Conservation (phyloP, 2,329 filamentous ascomycete genomes). For the Fusarium torreyae region DNA sequence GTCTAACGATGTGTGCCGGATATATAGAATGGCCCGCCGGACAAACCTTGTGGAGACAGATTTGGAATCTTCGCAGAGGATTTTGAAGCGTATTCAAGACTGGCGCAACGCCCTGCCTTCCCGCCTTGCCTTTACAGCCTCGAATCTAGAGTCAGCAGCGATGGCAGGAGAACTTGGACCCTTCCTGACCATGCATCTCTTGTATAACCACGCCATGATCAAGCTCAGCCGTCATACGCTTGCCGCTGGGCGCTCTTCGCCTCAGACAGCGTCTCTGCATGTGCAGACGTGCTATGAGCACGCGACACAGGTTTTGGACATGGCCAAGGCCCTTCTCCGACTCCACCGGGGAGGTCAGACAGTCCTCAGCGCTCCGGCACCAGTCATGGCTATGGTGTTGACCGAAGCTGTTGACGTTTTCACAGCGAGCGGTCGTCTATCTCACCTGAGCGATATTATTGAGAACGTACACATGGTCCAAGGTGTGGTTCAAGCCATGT, state of each 20-base stretch:
- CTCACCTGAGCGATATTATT: slow-evolving; percentile 66
- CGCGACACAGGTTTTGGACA: slow-evolving; percentile 66
- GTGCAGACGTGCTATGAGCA: slow-evolving; percentile 66
- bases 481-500: slow-evolving; percentile 69
- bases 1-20: slow-evolving; percentile 73
- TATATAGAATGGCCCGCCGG: slow-evolving; percentile 60
- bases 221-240: slow-evolving; percentile 75
- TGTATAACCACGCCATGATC: slow-evolving; percentile 76
- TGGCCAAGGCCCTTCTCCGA: slow-evolving; percentile 60
- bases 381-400: slow-evolving; percentile 74
- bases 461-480: slow-evolving; percentile 68
- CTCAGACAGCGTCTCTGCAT: slow-evolving; percentile 60
- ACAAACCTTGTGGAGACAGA: slow-evolving; percentile 49
- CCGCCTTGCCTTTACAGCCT: slow-evolving; percentile 66
- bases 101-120: slow-evolving; percentile 72
- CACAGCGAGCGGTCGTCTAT: slow-evolving; percentile 70
- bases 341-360: slow-evolving; percentile 53
- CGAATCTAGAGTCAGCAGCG: slow-evolving; percentile 71
- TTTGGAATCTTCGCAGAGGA: slow-evolving; percentile 60
- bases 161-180: slow-evolving; percentile 68
- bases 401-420: slow-evolving; percentile 77
- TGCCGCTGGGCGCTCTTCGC: slow-evolving; percentile 56
- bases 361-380: slow-evolving; percentile 64
- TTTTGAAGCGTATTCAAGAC: slow-evolving; percentile 66
- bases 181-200: slow-evolving; percentile 75